Conservation (phyloP, 352 stramenopile species). For the Pelagophyceae sp. region DNA sequence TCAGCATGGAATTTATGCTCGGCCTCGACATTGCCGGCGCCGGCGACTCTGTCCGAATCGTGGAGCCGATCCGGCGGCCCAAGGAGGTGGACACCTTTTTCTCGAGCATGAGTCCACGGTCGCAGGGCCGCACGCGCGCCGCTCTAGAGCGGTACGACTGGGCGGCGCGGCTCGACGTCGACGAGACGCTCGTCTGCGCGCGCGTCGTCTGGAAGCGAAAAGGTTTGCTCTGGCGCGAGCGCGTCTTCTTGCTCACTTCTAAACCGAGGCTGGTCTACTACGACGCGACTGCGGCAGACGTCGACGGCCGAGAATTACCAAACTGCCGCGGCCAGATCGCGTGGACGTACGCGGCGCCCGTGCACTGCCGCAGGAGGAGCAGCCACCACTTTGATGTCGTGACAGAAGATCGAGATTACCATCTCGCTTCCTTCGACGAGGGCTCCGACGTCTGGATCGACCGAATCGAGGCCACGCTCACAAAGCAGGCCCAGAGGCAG, state of each 20-base stretch:
- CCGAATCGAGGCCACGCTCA: neutral
- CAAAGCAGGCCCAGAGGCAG: neutral
- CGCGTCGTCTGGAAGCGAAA: constrained; percentile 11
- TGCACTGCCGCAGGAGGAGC: neutral
- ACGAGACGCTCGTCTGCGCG: neutral
- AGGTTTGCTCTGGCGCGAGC: constrained; percentile 5
- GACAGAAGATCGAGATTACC: neutral
- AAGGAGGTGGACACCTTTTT: no score
- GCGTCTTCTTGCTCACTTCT: neutral
- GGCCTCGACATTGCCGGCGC: neutral
- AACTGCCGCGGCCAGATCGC: neutral
- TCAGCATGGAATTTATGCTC: constrained; percentile 10
- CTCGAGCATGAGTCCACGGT: no score
- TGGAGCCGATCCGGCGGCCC: no score
- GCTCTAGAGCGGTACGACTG: neutral
- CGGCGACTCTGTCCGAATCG: neutral
- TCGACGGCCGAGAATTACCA: neutral
- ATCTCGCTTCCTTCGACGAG: neutral
- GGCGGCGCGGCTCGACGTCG: neutral
- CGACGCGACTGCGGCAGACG: no score
- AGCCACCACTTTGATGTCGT: neutral
- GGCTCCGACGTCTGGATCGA: neutral
- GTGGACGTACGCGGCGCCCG: neutral
- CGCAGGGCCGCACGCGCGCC: neutral
- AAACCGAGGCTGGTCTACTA: neutral